phyloP scores from a whole-genome alignment of 371 early-diverging fungal species.

The Apophysomyces sp. region DNA sequence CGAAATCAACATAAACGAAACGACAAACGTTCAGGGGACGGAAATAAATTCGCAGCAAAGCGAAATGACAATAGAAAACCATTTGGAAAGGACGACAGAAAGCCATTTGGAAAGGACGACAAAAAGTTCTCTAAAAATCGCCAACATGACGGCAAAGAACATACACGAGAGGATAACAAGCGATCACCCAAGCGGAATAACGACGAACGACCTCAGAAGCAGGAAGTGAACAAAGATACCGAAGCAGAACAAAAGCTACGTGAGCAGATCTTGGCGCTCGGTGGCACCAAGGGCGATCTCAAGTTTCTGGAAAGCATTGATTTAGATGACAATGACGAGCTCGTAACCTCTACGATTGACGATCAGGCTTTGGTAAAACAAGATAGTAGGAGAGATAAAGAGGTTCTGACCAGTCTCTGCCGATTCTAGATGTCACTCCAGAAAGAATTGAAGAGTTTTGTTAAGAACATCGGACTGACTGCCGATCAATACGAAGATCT shows the following conservation, averaged over 20 bases:
- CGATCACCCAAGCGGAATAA: background rate
- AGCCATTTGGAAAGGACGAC: background rate
- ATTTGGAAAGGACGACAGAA: background rate
- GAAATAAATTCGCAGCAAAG: background rate
- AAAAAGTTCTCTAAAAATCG: background rate
- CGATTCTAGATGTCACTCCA: constrained; percentile 21
- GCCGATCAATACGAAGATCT: constrained; percentile 25
- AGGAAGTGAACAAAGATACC: background rate
- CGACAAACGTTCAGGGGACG: background rate
- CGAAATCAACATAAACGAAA: background rate
- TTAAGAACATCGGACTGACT: constrained; percentile 33
- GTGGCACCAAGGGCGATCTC: constrained; percentile 41
- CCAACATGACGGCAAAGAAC: background rate
- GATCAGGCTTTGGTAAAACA: constrained; percentile 13
- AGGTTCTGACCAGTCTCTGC: background rate
- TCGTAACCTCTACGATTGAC: constrained; percentile 14
- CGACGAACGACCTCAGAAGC: background rate
- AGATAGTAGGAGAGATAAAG: background rate
- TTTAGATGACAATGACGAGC: constrained; percentile 22
- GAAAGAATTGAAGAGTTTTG: constrained; percentile 33
- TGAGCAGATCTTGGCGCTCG: constrained; percentile 35
- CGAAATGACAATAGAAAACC: background rate
- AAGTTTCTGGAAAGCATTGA: constrained; percentile 34
- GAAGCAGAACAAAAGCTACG: constrained; percentile 17
- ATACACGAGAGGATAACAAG: background rate